A percentile compares a stretch with the other conserved stretches of the same genome.
Conservation (phyloP, 208 protist genomes). For the Crithidia expoeki region DNA sequence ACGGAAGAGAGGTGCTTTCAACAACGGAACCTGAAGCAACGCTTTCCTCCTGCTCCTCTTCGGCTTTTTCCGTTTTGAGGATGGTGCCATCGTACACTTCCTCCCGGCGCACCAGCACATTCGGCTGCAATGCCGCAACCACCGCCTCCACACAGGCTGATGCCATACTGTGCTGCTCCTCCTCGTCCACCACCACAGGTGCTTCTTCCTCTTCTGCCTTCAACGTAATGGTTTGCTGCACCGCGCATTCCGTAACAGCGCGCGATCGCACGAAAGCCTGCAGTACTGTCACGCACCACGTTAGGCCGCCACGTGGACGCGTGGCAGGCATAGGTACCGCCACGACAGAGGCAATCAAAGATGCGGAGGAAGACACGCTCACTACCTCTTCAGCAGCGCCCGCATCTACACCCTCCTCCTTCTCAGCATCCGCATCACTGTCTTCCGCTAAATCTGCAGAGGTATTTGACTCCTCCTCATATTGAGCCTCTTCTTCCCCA, state of each 20-base stretch:
- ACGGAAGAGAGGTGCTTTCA: no score
- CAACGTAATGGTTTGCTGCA: no score
- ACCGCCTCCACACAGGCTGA: background rate
- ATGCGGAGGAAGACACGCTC: background rate
- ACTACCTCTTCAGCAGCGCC: background rate
- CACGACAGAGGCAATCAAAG: background rate
- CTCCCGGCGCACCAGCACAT: background rate
- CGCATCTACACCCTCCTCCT: background rate
- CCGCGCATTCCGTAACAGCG: background rate
- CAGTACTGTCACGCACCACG: conserved; percentile 6
- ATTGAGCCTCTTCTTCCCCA: background rate
- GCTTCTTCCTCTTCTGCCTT: background rate
- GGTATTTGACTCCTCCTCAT: background rate
- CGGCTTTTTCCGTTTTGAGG: background rate
- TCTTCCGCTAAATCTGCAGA: no score
- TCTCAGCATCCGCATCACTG: background rate
- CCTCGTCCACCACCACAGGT: background rate
- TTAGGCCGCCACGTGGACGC: conserved; percentile 5
- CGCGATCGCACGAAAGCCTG: background rate
- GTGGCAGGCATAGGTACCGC: no score
- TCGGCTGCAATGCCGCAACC: background rate
- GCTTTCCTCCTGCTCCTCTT: background rate
- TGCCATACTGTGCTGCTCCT: background rate
- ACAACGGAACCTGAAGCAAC: no score
- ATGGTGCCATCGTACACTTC: background rate